Evolutionary conservation across 495 filamentous ascomycete species (phyloP).

Genomic region (Neurospora sublineolata): DNA sequence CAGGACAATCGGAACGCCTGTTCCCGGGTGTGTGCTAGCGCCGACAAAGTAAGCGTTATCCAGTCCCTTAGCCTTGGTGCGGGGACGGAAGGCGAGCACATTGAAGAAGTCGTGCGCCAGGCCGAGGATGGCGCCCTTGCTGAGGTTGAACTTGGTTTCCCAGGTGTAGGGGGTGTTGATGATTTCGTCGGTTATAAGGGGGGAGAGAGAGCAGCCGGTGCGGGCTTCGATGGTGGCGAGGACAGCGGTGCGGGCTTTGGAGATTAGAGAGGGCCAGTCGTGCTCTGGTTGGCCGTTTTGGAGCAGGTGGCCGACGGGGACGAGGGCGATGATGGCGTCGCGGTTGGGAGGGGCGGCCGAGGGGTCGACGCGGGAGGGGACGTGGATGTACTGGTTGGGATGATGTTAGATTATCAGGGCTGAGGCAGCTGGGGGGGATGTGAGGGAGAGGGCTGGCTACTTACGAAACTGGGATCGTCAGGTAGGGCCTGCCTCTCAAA

Average conservation of each 20-base stretch:
- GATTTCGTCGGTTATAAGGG: constrained; percentile 43
- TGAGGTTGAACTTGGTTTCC: constrained; percentile 55
- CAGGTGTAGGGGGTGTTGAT: constrained; percentile 52
- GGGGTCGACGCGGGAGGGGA: constrained; percentile 53
- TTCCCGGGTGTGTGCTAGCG: constrained; percentile 60
- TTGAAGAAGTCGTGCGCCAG: constrained; percentile 61
- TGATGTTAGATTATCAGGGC: no score
- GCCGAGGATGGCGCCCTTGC: constrained; percentile 58
- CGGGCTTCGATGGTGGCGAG: constrained; percentile 43
- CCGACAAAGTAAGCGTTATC: constrained; percentile 52
- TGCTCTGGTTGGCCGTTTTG: constrained; percentile 30
- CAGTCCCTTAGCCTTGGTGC: constrained; percentile 40
- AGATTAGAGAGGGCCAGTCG: constrained; percentile 45
- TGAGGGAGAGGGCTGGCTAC: no score
- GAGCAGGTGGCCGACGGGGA: constrained; percentile 52
- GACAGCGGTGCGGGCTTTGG: constrained; percentile 39
- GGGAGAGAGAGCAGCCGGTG: constrained; percentile 33
- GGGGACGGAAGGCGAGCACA: constrained; percentile 53
- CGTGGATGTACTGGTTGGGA: constrained; percentile 46
- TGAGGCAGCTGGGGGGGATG: no score
- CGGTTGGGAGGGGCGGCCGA: constrained; percentile 50
- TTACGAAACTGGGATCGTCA: constrained; percentile 46
- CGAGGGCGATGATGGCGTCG: constrained; percentile 53
- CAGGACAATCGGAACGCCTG: constrained; percentile 58
- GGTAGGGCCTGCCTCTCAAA: constrained; percentile 55